Base-by-base conservation (phyloP, 2,329 filamentous ascomycete genomes). In the Scortechinia acanthostroma region DNA sequence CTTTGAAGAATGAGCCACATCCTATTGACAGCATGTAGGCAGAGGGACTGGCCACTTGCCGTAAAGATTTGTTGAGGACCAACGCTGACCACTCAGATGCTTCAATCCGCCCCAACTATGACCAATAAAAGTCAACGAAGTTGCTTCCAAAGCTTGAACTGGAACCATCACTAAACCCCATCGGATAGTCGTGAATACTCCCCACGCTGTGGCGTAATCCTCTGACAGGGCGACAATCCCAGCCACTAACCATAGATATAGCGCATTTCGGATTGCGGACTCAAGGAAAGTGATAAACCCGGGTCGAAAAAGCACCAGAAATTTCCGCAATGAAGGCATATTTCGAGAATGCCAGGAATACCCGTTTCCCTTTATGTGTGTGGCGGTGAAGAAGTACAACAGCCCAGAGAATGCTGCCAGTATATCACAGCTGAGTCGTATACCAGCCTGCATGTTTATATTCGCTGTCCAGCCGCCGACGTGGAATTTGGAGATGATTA, bases 111-210 rank as follows among this genome's bases (percentile, higher is more conserved):
- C 82, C 83, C 83, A 88, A 1, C 60, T 61, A 51, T 88, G 83
- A 0, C 83, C 81, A 15, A 86, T 68, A 53, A 87, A 88, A 0
- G 79, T 68, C 0, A 84, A 62, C 0, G 79, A 70, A 0, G 83
- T 83, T 2, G 77, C 76, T 57, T 89, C 82, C 0, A 88, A 64
- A 0, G 82, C 72, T 48, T 79, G 74, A 0, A 88, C 79, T 0
- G 83, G 83, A 0, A 88, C 81, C 83, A 88, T 89, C 22, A 88
- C 65, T 1, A 88, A 64, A 0, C 83, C 84, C 83, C 83, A 88
- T 14, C 83, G 72, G 35, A 88, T 88, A 0, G 82, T 88, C 46
- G 76, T 84, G 63, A 89, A 89, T 6, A 88, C 68, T 1, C 82
- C 79, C 83, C 83, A 89, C 1, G 83, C 81, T 0, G 83, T 88